Conservation (phyloP, 1,139 yeast species). For the Protomyces inouyei region DNA sequence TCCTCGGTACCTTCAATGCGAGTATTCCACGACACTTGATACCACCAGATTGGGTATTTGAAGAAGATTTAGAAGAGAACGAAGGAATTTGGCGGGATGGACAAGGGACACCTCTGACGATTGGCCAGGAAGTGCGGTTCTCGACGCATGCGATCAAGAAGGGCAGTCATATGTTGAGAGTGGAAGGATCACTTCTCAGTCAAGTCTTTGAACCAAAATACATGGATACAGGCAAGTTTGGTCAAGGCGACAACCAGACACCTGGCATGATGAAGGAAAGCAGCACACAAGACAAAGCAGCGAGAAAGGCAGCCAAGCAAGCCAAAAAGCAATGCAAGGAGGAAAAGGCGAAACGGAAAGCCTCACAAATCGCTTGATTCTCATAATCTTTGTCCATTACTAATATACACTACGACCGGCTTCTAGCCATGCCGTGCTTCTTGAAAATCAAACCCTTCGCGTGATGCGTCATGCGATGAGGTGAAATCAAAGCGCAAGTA, state of each 20-base stretch:
- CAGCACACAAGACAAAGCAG: background rate
- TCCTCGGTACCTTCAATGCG: slow-evolving; percentile 93
- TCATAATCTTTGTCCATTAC: background rate
- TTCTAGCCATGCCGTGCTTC: no score
- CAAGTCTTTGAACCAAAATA: slow-evolving; percentile 3
- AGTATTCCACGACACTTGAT: slow-evolving; percentile 78
- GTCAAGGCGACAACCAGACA: background rate
- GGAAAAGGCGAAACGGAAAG: background rate
- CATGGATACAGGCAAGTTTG: background rate
- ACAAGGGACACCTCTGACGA: slow-evolving; percentile 2
- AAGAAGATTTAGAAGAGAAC: slow-evolving; percentile 66
- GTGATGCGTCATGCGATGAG: background rate
- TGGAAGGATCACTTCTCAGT: slow-evolving; percentile 14
- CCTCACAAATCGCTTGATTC: background rate
- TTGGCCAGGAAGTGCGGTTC: slow-evolving; percentile 8
- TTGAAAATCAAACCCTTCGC: background rate
- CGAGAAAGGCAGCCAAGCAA: background rate
- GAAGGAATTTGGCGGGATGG: slow-evolving; percentile 27
- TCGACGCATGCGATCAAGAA: slow-evolving; percentile 17
- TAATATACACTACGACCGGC: background rate
- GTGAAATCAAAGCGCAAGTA: background rate
- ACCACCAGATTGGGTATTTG: slow-evolving; percentile 76
- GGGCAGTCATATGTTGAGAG: slow-evolving; percentile 21
- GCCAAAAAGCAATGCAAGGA: slow-evolving; percentile 1
- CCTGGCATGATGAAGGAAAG: background rate